Evolutionary conservation across 2,329 filamentous ascomycete species (phyloP).

Genomic region (Penicillium sp.): DNA sequence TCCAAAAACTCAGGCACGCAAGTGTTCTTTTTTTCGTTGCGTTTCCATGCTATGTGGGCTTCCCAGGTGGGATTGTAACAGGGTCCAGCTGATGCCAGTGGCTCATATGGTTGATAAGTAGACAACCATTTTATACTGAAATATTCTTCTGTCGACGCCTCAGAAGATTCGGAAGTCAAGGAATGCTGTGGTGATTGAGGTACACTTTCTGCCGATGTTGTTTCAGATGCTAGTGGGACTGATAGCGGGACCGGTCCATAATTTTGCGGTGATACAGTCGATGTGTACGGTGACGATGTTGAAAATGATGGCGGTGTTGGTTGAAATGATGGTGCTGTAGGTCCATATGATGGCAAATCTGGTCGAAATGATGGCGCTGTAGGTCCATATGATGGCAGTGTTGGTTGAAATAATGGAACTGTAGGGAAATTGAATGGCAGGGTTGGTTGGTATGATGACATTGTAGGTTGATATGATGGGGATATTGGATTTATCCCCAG

Average conservation of each 20-base stretch:
- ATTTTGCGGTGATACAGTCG: neutral
- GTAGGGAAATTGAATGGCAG: neutral
- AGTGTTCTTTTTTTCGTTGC: slow-evolving; percentile 8
- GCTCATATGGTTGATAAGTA: slow-evolving; percentile 4
- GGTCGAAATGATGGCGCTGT: no score
- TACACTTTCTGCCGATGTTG: slow-evolving; percentile 2
- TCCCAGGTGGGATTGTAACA: neutral
- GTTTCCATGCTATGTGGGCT: slow-evolving; percentile 1
- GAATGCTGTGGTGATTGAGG: slow-evolving; percentile 1
- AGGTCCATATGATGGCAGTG: neutral
- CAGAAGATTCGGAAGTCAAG: slow-evolving; percentile 7
- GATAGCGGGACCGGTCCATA: slow-evolving; percentile 7
- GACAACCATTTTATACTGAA: neutral
- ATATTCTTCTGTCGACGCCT: slow-evolving; percentile 7
- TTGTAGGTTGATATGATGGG: neutral
- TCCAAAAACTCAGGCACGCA: slow-evolving; percentile 4
- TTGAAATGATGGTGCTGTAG: neutral
- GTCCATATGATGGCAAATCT: no score
- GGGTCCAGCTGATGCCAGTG: neutral
- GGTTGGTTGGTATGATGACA: neutral
- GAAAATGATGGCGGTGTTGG: neutral
- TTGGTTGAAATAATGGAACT: neutral
- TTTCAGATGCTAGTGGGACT: neutral
- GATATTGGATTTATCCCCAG: neutral
- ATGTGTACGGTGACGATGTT: neutral